Conservation (phyloP, 306 rosid genomes). For the Vigna radiata region DNA sequence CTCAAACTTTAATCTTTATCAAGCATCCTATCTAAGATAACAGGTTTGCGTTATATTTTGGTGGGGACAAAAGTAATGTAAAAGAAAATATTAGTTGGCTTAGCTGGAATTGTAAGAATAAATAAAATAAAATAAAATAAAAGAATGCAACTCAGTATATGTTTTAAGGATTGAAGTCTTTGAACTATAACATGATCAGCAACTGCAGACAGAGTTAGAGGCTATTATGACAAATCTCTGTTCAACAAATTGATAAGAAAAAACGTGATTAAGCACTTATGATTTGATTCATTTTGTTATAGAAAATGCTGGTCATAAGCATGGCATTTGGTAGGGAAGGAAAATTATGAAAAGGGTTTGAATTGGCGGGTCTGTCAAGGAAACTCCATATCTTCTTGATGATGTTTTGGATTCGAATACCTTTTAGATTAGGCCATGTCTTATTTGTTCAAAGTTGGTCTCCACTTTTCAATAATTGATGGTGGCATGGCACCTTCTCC, state of each 20-base stretch:
- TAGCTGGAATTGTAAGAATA: neutral
- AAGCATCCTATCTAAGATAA: neutral
- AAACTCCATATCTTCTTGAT: constrained; percentile 22
- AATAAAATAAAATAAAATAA: neutral
- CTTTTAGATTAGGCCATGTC: neutral
- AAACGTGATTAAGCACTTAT: constrained; percentile 12
- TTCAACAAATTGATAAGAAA: neutral
- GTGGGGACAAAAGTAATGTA: constrained; percentile 29
- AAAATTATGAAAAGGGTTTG: neutral
- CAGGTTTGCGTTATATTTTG: neutral
- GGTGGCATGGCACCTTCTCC: neutral
- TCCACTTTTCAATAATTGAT: constrained; percentile 18
- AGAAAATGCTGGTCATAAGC: neutral
- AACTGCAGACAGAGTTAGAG: constrained; percentile 21
- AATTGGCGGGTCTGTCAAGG: constrained; percentile 14
- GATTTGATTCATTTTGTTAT: constrained; percentile 9
- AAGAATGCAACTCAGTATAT: no score
- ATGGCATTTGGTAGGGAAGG: constrained; percentile 13
- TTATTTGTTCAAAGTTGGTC: constrained; percentile 11
- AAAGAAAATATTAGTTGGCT: constrained; percentile 6
- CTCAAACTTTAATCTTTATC: neutral
- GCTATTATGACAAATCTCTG: constrained; percentile 4
- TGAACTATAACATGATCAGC: constrained; percentile 1
- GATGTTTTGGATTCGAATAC: constrained; percentile 19
- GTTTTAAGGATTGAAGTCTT: constrained; percentile 17